A percentile compares a stretch with the other conserved stretches of the same genome.
These are phyloP conservation scores for Marchantia polymorpha DNA, from an alignment of 225 moss, liverwort and hornwort species.

Conservation along the genomic window DNA sequence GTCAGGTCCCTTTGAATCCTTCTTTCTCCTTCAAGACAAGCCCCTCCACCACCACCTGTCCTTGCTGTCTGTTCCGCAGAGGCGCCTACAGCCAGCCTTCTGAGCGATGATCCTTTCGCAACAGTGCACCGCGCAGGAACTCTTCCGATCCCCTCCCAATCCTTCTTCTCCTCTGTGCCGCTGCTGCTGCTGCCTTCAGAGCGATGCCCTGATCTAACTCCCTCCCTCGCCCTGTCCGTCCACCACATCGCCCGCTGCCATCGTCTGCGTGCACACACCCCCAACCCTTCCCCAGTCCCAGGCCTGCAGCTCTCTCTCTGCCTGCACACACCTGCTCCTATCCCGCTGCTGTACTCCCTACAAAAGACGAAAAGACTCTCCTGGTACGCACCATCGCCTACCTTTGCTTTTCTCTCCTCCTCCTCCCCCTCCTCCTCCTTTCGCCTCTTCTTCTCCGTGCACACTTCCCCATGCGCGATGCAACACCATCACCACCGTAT, in stretches of 20 bases:
- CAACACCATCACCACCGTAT: neutral
- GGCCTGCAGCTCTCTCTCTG: constrained; percentile 12
- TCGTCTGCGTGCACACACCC: constrained; percentile 27
- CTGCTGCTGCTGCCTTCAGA: neutral
- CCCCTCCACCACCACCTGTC: constrained; percentile 7
- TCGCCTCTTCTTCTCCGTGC: neutral
- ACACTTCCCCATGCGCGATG: neutral
- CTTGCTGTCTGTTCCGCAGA: constrained; percentile 17
- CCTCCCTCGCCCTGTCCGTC: constrained; percentile 6
- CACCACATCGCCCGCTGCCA: constrained; percentile 35
- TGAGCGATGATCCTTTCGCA: neutral
- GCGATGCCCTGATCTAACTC: neutral
- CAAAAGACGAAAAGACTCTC: constrained; percentile 28
- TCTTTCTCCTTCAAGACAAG: constrained; percentile 18
- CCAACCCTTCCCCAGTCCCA: neutral
- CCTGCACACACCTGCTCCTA: constrained; percentile 19
- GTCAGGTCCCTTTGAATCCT: neutral
- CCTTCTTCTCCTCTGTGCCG: constrained; percentile 7
- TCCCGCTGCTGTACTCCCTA: constrained; percentile 18
- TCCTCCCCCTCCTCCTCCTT: neutral
- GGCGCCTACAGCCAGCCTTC: neutral
- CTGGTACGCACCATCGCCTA: constrained; percentile 28
- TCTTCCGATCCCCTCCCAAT: constrained; percentile 15
- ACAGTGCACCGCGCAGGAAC: constrained; percentile 10
- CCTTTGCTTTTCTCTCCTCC: constrained; percentile 14